Percentiles rank a stretch among this genome's conserved stretches.
Evolutionary conservation across 106 monocot species (phyloP).

Genomic region (Phalaenopsis equestris): DNA sequence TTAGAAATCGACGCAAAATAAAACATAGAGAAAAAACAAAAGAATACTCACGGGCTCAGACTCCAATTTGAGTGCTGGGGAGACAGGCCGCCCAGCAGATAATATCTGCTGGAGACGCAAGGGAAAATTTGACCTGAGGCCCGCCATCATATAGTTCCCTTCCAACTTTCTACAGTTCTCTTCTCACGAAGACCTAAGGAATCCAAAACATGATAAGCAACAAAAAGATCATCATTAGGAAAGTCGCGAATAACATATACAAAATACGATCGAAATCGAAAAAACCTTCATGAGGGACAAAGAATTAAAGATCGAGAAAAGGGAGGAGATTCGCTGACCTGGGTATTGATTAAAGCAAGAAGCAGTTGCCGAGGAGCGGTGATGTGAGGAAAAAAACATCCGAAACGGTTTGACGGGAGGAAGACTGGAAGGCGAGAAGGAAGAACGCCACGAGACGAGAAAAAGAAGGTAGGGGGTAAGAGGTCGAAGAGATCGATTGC

Average conservation of each 20-base stretch:
- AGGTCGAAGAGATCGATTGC: background rate
- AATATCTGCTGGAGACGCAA: slow-evolving; percentile 82
- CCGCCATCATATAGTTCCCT: slow-evolving; percentile 41
- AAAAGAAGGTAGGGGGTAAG: background rate
- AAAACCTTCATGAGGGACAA: background rate
- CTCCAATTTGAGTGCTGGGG: slow-evolving; percentile 73
- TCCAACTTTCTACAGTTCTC: background rate
- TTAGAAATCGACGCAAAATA: background rate
- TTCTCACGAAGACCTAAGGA: slow-evolving; percentile 15
- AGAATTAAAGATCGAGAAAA: slow-evolving; percentile 2
- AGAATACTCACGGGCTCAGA: slow-evolving; percentile 62
- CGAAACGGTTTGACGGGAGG: slow-evolving; percentile 2
- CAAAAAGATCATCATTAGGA: background rate
- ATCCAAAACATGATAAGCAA: background rate
- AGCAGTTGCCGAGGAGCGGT: slow-evolving; percentile 4
- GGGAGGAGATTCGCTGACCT: background rate
- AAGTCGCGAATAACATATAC: background rate
- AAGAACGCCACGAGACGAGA: too few relatives aligned
- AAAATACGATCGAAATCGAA: background rate
- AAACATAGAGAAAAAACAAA: background rate
- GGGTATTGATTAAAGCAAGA: background rate
- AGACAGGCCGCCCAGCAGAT: slow-evolving; percentile 43
- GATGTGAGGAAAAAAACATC: slow-evolving; percentile 3
- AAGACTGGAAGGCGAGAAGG: background rate
- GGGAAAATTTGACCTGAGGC: slow-evolving; percentile 48